A percentile compares a stretch with the other conserved stretches of the same genome.
Conservation (phyloP, 169 alveolate species). For the Cytauxzoon felis region DNA sequence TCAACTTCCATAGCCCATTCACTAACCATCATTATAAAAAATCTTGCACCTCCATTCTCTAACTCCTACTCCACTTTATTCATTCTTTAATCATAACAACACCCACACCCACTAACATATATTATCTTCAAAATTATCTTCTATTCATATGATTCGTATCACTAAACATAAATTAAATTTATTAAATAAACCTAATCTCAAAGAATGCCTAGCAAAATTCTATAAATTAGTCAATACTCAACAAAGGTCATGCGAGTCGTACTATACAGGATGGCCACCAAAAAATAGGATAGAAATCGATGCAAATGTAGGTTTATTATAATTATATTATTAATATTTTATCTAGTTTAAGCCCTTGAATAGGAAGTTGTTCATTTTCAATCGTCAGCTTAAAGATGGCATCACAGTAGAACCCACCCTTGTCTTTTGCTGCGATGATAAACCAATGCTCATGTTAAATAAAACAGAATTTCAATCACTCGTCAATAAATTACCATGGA, state of each 20-base stretch:
- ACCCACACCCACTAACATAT: too few relatives aligned
- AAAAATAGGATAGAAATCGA: conserved; percentile 10
- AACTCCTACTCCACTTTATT: too few relatives aligned
- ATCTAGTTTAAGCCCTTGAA: conserved; percentile 39
- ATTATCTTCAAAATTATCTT: too few relatives aligned
- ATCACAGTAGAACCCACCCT: conserved; percentile 54
- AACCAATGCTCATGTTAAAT: conserved; percentile 55
- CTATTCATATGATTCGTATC: too few relatives aligned
- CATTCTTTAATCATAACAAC: too few relatives aligned
- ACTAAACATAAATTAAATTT: too few relatives aligned
- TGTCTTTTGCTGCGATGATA: conserved; percentile 56
- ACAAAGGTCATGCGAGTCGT: conserved; percentile 13
- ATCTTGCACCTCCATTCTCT: too few relatives aligned
- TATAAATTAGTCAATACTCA: conserved; percentile 24
- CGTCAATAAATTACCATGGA: conserved; percentile 36
- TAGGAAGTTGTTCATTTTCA: conserved; percentile 41
- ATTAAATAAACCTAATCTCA: too few relatives aligned
- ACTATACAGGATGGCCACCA: conserved; percentile 64
- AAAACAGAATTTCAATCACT: conserved; percentile 40
- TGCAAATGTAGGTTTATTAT: conserved; percentile 10
- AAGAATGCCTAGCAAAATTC: conserved; percentile 18
- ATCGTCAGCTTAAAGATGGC: conserved; percentile 41
- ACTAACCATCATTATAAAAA: too few relatives aligned
- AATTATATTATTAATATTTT: not conserved
- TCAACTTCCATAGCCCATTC: too few relatives aligned